Conservation (phyloP, 306 rosid species). For the Myrica gale region DNA sequence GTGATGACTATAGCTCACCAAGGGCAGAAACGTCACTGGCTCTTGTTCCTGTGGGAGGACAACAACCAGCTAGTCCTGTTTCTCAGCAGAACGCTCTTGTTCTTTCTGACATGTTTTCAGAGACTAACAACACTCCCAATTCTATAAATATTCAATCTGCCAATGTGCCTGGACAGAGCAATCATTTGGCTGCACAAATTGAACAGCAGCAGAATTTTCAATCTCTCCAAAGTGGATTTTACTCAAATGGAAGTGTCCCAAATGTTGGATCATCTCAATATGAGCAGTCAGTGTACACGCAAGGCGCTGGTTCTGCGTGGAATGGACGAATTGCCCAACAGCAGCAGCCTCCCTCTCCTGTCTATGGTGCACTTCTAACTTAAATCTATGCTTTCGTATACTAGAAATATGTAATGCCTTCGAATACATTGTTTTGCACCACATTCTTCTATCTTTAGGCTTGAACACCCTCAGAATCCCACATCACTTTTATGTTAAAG, state of each 20-base stretch:
- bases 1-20: conserved; percentile 82
- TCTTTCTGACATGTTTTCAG: conserved; percentile 79
- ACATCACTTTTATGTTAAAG: conserved; percentile 12
- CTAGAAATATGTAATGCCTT: conserved; percentile 12
- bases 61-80: conserved; percentile 50
- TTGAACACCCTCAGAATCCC: conserved; percentile 8
- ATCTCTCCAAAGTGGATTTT: conserved; percentile 57
- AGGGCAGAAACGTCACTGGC: conserved; percentile 81
- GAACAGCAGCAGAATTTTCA: conserved; percentile 60
- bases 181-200: conserved; percentile 44
- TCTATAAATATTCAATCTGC: conserved; percentile 46
- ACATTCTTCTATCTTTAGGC: conserved; percentile 26
- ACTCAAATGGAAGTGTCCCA: conserved; percentile 57
- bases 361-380: conserved; percentile 54
- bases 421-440: conserved; percentile 26
- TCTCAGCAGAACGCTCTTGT: conserved; percentile 83
- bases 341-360: conserved; percentile 64
- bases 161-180: conserved; percentile 45
- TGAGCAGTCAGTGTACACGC: conserved; percentile 59
- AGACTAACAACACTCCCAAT: conserved; percentile 41
- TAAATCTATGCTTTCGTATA: conserved; percentile 17
- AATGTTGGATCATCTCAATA: conserved; percentile 59
- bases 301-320: conserved; percentile 67
- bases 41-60: conserved; percentile 81
- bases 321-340: conserved; percentile 66